phyloP scores from a whole-genome alignment of 306 rosid species.

The Dalbergia cochinchinensis region DNA sequence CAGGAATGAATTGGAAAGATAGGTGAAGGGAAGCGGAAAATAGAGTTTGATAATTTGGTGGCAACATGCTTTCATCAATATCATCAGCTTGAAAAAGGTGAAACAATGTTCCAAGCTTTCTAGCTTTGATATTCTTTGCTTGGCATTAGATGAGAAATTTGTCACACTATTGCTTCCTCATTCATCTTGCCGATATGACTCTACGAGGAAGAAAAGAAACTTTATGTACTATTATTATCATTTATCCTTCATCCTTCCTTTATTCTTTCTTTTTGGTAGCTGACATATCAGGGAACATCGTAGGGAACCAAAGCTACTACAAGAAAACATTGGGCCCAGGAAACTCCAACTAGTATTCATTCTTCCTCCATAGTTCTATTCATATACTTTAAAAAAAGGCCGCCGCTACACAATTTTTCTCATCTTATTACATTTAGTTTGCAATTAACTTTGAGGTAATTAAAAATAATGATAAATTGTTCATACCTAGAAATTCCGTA shows the following conservation, averaged over 20 bases:
- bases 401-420: background rate
- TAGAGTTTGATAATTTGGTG: slow-evolving; percentile 15
- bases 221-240: background rate
- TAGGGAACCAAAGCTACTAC: too few species aligned
- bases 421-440: too few species aligned
- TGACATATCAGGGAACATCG: background rate
- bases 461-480: background rate
- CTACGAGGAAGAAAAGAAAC: background rate
- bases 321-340: too few species aligned
- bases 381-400: too few species aligned
- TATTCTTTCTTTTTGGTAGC: background rate
- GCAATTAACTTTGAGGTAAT: background rate
- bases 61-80: slow-evolving; percentile 13
- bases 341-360: too few species aligned
- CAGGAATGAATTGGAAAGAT: background rate
- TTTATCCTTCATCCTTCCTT: background rate
- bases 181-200: background rate
- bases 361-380: too few species aligned
- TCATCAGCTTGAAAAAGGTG: background rate
- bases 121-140: slow-evolving; percentile 47
- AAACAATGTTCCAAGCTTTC: slow-evolving; percentile 44
- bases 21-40: background rate
- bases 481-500: background rate
- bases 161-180: slow-evolving; percentile 35
- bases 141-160: slow-evolving; percentile 32